Percentiles rank a stretch among this genome's conserved stretches.
These are phyloP conservation scores for Camelina hispida DNA, from an alignment of 345 rosid genomes.

Conservation along the genomic window DNA sequence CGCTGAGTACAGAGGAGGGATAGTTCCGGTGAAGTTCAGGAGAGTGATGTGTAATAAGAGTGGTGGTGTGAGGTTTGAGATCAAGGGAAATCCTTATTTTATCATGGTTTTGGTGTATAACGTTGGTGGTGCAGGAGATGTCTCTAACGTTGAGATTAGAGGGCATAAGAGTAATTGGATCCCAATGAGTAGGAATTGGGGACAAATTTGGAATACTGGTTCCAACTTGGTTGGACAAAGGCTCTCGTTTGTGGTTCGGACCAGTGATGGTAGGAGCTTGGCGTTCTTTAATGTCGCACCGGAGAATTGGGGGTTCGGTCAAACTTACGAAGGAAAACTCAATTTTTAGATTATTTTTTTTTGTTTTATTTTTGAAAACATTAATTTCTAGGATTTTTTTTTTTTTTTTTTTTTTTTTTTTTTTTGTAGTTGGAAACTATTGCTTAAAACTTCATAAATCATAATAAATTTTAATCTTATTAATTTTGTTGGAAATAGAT, in stretches of 20 bases:
- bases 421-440: not conserved
- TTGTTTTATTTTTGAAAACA: not conserved
- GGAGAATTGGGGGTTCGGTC: slow-evolving; percentile 54
- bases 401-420: not conserved
- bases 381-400: not conserved
- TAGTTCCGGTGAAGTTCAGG: slow-evolving; percentile 42
- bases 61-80: slow-evolving; percentile 44
- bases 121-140: slow-evolving; percentile 68
- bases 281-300: slow-evolving; percentile 46
- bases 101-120: slow-evolving; percentile 45
- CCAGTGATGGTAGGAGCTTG: slow-evolving; percentile 47
- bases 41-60: slow-evolving; percentile 33
- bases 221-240: slow-evolving; percentile 45
- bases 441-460: not conserved
- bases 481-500: too few species aligned
- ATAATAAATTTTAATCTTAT: not conserved
- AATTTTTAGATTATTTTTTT: slow-evolving; percentile 47
- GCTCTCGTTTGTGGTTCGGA: slow-evolving; percentile 53
- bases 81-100: slow-evolving; percentile 42
- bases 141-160: slow-evolving; percentile 42
- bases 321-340: slow-evolving; percentile 45
- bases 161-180: slow-evolving; percentile 51
- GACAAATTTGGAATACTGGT: slow-evolving; percentile 57
- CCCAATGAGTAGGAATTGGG: slow-evolving; percentile 62
- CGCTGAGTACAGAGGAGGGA: slow-evolving; percentile 40